Conservation (phyloP, 805 yeast genomes). For the Myxozyma vanderwaltii region DNA sequence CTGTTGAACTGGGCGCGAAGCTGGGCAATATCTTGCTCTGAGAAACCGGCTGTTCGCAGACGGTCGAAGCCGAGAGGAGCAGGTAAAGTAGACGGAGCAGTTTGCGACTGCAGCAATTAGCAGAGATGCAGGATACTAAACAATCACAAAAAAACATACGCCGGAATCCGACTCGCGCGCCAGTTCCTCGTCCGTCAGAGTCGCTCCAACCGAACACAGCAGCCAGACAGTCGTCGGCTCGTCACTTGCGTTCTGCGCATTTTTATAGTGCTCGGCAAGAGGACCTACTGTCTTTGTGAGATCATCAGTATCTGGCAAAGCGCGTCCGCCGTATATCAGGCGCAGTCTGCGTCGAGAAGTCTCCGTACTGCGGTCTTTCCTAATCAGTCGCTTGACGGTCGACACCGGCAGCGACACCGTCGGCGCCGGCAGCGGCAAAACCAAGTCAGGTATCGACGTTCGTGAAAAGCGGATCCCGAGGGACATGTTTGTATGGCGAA, state of each 20-base stretch:
- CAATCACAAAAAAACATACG: slow-evolving; percentile 13
- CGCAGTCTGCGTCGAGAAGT: slow-evolving; percentile 55
- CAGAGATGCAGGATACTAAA: not conserved
- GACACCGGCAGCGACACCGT: slow-evolving; percentile 44
- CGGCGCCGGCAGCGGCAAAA: slow-evolving; percentile 44
- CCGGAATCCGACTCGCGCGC: slow-evolving; percentile 63
- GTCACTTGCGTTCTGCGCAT: slow-evolving; percentile 7
- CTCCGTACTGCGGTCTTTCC: slow-evolving; percentile 43
- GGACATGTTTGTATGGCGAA: slow-evolving; percentile 18
- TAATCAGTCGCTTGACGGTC: slow-evolving; percentile 49
- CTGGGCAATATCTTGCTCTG: slow-evolving; percentile 71
- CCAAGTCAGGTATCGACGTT: slow-evolving; percentile 47
- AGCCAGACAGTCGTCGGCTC: slow-evolving; percentile 53
- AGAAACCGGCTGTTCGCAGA: slow-evolving; percentile 77
- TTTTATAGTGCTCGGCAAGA: slow-evolving; percentile 14
- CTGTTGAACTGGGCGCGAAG: slow-evolving; percentile 73
- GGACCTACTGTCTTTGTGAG: slow-evolving; percentile 54
- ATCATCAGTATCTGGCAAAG: slow-evolving; percentile 58
- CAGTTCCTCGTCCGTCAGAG: slow-evolving; percentile 56
- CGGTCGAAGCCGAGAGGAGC: slow-evolving; percentile 86
- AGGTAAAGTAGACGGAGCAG: slow-evolving; percentile 56
- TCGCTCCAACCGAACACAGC: slow-evolving; percentile 79
- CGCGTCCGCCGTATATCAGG: slow-evolving; percentile 69
- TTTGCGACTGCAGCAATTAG: slow-evolving; percentile 45
- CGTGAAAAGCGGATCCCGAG: slow-evolving; percentile 52